phyloP scores from a whole-genome alignment of 192 early-diverging fungal species.

The Entomortierella lignicola region DNA sequence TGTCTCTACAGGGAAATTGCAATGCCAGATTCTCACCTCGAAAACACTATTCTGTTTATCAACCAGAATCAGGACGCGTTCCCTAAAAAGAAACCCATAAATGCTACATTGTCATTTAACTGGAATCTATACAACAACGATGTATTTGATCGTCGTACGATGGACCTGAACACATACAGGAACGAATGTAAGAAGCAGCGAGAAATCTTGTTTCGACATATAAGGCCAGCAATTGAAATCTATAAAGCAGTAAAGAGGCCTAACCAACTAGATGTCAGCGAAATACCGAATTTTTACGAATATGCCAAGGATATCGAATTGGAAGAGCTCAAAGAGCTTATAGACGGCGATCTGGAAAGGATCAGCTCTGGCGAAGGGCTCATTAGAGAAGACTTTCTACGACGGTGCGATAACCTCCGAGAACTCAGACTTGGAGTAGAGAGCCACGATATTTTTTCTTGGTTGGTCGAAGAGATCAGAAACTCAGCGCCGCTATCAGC shows the following conservation, averaged over 20 bases:
- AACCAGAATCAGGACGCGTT: neutral
- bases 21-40: neutral
- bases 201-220: too few species aligned
- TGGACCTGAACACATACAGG: too few species aligned
- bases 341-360: neutral
- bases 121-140: neutral
- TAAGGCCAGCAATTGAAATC: too few species aligned
- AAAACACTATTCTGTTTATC: neutral
- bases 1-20: neutral
- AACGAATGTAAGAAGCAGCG: too few species aligned
- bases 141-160: too few species aligned
- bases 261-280: too few species aligned
- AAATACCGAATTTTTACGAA: neutral
- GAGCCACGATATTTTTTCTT: neutral
- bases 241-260: too few species aligned
- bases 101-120: neutral
- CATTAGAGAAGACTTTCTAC: slow-evolving; percentile 13
- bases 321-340: neutral
- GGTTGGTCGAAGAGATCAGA: neutral
- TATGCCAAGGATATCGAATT: neutral
- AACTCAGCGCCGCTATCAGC: neutral
- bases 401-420: slow-evolving; percentile 1
- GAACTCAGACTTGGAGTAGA: neutral
- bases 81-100: neutral
- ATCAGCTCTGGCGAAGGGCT: slow-evolving; percentile 1